Conservation (phyloP, 495 filamentous ascomycete genomes). For the Penicillium angulare region DNA sequence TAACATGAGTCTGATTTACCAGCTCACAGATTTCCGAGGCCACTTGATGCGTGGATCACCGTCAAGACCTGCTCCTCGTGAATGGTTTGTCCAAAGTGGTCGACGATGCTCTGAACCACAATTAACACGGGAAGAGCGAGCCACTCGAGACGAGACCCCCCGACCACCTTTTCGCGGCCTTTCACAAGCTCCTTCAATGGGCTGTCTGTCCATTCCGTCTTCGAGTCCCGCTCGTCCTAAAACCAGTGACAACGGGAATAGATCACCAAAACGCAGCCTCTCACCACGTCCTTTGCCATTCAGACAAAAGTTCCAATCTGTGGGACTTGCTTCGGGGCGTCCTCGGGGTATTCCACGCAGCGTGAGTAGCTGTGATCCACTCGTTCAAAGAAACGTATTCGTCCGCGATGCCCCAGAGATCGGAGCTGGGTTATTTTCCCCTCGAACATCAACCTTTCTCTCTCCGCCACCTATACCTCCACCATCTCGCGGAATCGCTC, state of each 20-base stretch:
- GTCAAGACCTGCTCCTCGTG: slow-evolving; percentile 33
- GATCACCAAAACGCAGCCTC: slow-evolving; percentile 39
- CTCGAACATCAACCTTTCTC: slow-evolving; percentile 48
- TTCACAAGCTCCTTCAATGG: slow-evolving; percentile 26
- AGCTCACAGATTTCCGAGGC: slow-evolving; percentile 79
- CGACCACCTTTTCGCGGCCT: slow-evolving; percentile 21
- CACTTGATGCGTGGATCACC: slow-evolving; percentile 44
- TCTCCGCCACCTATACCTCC: slow-evolving; percentile 32
- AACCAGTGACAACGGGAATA: slow-evolving; percentile 28
- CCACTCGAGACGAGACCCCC: slow-evolving; percentile 7
- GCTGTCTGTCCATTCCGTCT: slow-evolving; percentile 30
- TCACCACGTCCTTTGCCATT: slow-evolving; percentile 44
- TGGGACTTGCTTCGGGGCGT: slow-evolving; percentile 22
- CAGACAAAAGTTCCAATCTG: slow-evolving; percentile 38
- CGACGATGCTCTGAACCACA: slow-evolving; percentile 39
- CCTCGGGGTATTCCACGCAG: slow-evolving; percentile 18
- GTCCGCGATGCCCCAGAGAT: slow-evolving; percentile 36
- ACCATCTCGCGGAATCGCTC: slow-evolving; percentile 32
- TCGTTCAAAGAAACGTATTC: slow-evolving; percentile 36
- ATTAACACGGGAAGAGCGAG: slow-evolving; percentile 20
- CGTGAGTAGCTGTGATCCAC: slow-evolving; percentile 28
- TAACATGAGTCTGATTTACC: slow-evolving; percentile 98
- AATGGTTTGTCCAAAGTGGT: slow-evolving; percentile 33
- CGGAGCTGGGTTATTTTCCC: slow-evolving; percentile 45
- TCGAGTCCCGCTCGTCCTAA: slow-evolving; percentile 25